Conservation (phyloP, 208 protist genomes). For the Plasmodiophora brassicae region DNA sequence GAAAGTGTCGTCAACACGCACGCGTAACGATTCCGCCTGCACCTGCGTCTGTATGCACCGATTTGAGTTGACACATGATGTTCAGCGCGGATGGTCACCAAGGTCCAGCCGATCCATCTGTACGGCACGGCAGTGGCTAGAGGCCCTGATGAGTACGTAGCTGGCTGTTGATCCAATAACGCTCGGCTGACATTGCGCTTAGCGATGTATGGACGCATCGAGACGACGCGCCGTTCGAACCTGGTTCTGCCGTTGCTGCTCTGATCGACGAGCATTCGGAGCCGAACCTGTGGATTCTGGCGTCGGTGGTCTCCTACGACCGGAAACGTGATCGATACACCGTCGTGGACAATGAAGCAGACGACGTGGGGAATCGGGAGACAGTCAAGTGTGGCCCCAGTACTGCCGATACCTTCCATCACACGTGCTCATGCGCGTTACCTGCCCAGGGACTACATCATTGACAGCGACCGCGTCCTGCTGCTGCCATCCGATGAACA, state of each 20-base stretch:
- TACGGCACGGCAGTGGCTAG: background rate
- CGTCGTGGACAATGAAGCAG: constrained; percentile 4
- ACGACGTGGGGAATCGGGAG: too few relatives aligned
- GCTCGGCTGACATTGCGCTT: too few relatives aligned
- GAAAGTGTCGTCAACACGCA: background rate
- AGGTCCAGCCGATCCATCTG: background rate
- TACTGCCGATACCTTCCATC: too few relatives aligned
- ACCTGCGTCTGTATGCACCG: background rate
- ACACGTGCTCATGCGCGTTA: too few relatives aligned
- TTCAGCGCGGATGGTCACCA: background rate
- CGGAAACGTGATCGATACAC: background rate
- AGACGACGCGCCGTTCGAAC: background rate
- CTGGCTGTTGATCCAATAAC: too few relatives aligned
- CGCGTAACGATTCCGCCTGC: background rate
- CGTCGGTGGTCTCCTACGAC: background rate
- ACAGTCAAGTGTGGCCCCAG: too few relatives aligned
- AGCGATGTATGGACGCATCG: background rate
- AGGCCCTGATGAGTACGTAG: background rate
- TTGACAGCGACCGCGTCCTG: background rate
- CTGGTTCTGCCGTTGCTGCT: background rate
- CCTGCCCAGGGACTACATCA: background rate
- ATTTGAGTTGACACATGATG: background rate
- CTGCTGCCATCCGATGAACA: background rate
- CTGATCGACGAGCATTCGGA: constrained; percentile 22
- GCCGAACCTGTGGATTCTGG: constrained; percentile 13